phyloP scores from a whole-genome alignment of 2,329 filamentous ascomycete genomes.

The Lecanosticta acicola region DNA sequence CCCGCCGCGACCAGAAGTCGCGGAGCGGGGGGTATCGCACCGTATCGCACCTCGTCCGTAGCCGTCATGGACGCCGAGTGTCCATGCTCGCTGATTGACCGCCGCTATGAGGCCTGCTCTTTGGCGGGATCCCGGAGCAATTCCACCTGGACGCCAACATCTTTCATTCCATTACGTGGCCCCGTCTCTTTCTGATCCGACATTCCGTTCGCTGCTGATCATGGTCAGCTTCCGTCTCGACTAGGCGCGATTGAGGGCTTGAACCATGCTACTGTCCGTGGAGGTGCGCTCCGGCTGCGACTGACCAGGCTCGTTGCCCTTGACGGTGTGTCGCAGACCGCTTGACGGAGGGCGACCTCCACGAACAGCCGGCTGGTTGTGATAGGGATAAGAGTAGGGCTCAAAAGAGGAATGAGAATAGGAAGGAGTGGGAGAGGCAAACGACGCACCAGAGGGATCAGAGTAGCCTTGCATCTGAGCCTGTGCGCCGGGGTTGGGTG shows the following conservation, averaged over 20 bases:
- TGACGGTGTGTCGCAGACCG: slow-evolving; percentile 24
- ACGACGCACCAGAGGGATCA: slow-evolving; percentile 41
- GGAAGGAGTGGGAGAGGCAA: slow-evolving; percentile 37
- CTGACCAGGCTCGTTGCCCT: slow-evolving; percentile 24
- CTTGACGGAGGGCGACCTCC: slow-evolving; percentile 35
- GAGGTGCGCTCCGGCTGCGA: slow-evolving; percentile 36
- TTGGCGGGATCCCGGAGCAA: slow-evolving; percentile 11
- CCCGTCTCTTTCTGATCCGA: slow-evolving; percentile 23
- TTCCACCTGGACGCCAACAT: slow-evolving; percentile 31
- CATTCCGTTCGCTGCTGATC: slow-evolving; percentile 24
- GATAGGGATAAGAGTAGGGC: slow-evolving; percentile 35
- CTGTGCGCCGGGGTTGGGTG: slow-evolving; percentile 42
- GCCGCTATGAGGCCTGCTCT: slow-evolving; percentile 22
- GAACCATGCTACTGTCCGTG: slow-evolving; percentile 28
- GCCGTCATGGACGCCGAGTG: background rate
- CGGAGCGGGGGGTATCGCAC: slow-evolving; percentile 3
- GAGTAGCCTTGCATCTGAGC: slow-evolving; percentile 41
- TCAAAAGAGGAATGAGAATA: slow-evolving; percentile 35
- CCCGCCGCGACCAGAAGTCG: background rate
- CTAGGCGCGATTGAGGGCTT: slow-evolving; percentile 24
- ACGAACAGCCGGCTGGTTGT: slow-evolving; percentile 30
- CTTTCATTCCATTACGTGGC: slow-evolving; percentile 22
- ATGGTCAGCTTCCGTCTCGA: slow-evolving; percentile 23
- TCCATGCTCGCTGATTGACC: background rate
- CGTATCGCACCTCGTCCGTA: background rate